phyloP scores from a whole-genome alignment of 495 filamentous ascomycete genomes.

The Neurospora sp. region DNA sequence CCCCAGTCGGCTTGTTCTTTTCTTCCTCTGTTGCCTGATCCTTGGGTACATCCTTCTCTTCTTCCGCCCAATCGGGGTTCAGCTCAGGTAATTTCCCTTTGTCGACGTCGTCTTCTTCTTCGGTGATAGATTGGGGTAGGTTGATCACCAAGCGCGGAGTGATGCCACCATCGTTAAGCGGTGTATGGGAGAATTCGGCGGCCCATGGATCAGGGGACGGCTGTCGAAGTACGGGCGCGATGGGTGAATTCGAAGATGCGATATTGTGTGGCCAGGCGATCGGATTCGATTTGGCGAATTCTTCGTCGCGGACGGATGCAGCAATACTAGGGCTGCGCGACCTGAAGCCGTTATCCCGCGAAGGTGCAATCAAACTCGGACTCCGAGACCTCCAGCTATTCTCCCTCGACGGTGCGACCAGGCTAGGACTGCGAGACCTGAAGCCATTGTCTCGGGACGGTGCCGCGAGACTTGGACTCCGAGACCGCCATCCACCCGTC shows the following conservation, averaged over 20 bases:
- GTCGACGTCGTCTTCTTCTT: neutral
- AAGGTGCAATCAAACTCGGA: slow-evolving; percentile 21
- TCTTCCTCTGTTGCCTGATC: neutral
- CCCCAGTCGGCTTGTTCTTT: neutral
- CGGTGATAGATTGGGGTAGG: slow-evolving; percentile 1
- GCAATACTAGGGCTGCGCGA: slow-evolving; percentile 22
- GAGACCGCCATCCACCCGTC: slow-evolving; percentile 24
- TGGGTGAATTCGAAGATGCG: slow-evolving; percentile 18
- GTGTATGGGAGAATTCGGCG: slow-evolving; percentile 16
- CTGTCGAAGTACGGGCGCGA: slow-evolving; percentile 27
- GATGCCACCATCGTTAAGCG: slow-evolving; percentile 5
- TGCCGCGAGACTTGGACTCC: slow-evolving; percentile 24
- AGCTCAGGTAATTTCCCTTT: neutral
- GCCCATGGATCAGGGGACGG: slow-evolving; percentile 47
- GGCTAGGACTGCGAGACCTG: slow-evolving; percentile 19
- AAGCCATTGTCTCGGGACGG: slow-evolving; percentile 18
- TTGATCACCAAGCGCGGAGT: slow-evolving; percentile 16
- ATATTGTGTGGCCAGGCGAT: slow-evolving; percentile 33
- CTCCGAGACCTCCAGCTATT: slow-evolving; percentile 22
- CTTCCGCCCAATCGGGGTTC: slow-evolving; percentile 1
- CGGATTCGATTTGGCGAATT: slow-evolving; percentile 22
- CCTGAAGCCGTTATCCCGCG: slow-evolving; percentile 4
- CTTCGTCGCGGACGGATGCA: slow-evolving; percentile 18
- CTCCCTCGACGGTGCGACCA: slow-evolving; percentile 24
- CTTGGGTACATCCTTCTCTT: neutral